phyloP scores from a whole-genome alignment of 306 rosid species.

The Cicer cuneatum region DNA sequence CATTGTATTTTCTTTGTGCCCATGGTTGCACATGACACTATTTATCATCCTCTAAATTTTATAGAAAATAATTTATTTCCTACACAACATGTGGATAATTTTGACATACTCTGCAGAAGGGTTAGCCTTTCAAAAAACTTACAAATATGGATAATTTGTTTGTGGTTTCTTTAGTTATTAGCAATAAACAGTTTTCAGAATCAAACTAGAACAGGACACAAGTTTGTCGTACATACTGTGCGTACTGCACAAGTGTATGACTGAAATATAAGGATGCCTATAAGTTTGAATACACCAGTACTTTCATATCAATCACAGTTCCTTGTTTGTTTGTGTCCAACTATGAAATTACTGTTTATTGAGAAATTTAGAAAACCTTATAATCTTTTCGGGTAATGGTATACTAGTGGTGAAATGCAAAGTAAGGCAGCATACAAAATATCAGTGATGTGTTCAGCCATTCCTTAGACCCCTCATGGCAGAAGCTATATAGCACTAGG shows the following conservation, averaged over 20 bases:
- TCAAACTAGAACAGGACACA: slow-evolving; percentile 22
- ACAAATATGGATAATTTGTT: slow-evolving; percentile 10
- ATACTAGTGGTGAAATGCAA: background rate
- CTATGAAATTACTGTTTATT: slow-evolving; percentile 21
- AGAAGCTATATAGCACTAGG: background rate
- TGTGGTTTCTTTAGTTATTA: slow-evolving; percentile 1
- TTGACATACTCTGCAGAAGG: slow-evolving; percentile 11
- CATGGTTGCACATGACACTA: slow-evolving; percentile 3
- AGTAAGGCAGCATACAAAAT: background rate
- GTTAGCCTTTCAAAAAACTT: slow-evolving; percentile 26
- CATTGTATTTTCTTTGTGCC: slow-evolving; percentile 28
- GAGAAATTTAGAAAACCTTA: slow-evolving; percentile 32
- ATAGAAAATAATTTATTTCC: slow-evolving; percentile 25
- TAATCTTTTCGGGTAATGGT: slow-evolving; percentile 16
- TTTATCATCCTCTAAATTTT: slow-evolving; percentile 33
- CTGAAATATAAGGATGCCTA: background rate
- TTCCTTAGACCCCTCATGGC: background rate
- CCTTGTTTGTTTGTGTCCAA: slow-evolving; percentile 13
- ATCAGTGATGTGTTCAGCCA: background rate
- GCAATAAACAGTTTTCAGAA: slow-evolving; percentile 8
- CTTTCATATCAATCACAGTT: slow-evolving; percentile 6
- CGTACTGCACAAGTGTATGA: background rate
- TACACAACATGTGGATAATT: slow-evolving; percentile 4
- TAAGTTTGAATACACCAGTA: slow-evolving; percentile 34
- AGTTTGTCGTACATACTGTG: slow-evolving; percentile 10